Conservation (phyloP, 495 filamentous ascomycete genomes). For the Penicillium paxilli region DNA sequence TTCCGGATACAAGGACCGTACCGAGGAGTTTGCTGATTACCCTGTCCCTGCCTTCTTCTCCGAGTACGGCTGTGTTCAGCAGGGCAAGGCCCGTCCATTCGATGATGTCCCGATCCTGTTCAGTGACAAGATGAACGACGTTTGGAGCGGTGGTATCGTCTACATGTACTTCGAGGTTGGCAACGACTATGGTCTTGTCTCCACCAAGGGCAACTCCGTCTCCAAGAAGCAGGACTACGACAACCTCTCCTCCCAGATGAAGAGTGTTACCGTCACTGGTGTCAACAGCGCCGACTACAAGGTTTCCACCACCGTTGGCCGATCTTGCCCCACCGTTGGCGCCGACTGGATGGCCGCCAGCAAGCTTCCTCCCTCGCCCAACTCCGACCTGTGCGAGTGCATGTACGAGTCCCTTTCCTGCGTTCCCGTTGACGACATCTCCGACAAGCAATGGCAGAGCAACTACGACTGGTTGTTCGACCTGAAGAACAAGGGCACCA, state of each 20-base stretch:
- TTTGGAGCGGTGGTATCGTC: conserved; percentile 94
- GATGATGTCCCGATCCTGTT: conserved; percentile 83
- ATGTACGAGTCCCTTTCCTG: conserved; percentile 78
- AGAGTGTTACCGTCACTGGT: conserved; percentile 63
- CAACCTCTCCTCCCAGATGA: conserved; percentile 70
- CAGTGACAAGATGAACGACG: conserved; percentile 73
- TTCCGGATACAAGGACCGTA: conserved; percentile 80
- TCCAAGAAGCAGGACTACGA: conserved; percentile 71
- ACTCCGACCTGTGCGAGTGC: conserved; percentile 77
- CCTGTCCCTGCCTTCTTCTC: conserved; percentile 96
- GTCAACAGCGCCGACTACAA: conserved; percentile 66
- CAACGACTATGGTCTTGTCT: conserved; percentile 88
- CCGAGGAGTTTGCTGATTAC: conserved; percentile 81
- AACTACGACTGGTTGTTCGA: conserved; percentile 79
- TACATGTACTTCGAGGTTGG: conserved; percentile 97
- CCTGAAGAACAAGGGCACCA: conserved; percentile 2
- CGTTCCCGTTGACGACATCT: conserved; percentile 55
- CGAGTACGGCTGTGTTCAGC: conserved; percentile 89
- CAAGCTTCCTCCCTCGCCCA: conserved; percentile 80
- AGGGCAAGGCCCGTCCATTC: conserved; percentile 74
- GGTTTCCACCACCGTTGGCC: conserved; percentile 65
- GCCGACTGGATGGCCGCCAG: conserved; percentile 68
- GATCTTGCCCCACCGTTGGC: conserved; percentile 68
- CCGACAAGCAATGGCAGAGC: conserved; percentile 54
- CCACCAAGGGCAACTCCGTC: conserved; percentile 54